Base-by-base conservation (phyloP, 2,329 filamentous ascomycete species). In the Aspergillus awamori region DNA sequence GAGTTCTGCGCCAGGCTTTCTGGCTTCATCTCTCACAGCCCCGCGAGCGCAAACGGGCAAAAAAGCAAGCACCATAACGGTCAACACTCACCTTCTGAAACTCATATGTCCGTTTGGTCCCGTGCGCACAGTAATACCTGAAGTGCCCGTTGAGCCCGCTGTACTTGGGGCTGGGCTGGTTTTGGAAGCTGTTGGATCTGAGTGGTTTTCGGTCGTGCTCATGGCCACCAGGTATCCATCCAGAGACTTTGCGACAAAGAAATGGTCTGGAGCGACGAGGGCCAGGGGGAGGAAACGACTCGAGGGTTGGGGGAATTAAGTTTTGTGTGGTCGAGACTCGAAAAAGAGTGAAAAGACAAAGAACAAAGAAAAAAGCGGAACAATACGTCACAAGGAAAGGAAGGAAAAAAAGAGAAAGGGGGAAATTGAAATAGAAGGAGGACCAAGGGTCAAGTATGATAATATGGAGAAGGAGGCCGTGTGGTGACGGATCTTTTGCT, bases 81-180 rank as follows among this genome's bases (percentile, higher is more conserved):
- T 49, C 48, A 58, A 11, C 22, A 74, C 80, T 72, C 75, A 87
- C 85, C 85, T 84, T 80, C 85, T 79, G 70, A 87, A 87, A 74
- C 84, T 87, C 63, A 84, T 79, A 67, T 86, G 83, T 59, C 80
- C 78, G 60, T 67, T 72, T 58, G 69, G 57, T 20, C 70, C 72
- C 56, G 66, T 69, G 64, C 70, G 72, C 65, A 72, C 74, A 11
- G 70, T 72, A 62, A 73, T 72, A 51, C 74, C 73, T 57, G 73
- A 72, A 45, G 73, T 76, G 54, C 70, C 74, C 63, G 74, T 75
- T 48, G 73, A 74, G 65, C 72, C 73, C 39, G 72, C 60, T 58
- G 73, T 69, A 57, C 73, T 74, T 30, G 73, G 72, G 45, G 72
- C 72, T 43, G 73, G 72, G 65, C 71, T 74, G 56, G 67, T 57